A percentile compares a stretch with the other conserved stretches of the same genome.
These are phyloP conservation scores for Achlya hypogyna DNA, from an alignment of 352 stramenopile genomes.

Conservation along the genomic window DNA sequence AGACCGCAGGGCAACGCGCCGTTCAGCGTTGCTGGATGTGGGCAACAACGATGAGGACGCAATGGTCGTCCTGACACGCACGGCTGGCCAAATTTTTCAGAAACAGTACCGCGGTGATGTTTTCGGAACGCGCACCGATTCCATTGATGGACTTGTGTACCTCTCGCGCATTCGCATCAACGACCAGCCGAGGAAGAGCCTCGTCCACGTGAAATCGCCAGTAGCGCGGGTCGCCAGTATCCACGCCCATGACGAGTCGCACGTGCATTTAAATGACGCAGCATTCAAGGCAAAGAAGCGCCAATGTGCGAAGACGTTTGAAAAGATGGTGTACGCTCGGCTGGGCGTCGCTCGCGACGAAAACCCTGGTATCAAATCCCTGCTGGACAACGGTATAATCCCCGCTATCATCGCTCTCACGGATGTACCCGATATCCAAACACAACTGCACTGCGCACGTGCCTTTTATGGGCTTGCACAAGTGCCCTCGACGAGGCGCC, in stretches of 20 bases:
- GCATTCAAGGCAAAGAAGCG: slow-evolving; percentile 29
- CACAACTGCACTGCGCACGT: slow-evolving; percentile 53
- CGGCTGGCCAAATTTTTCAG: neutral
- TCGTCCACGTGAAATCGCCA: neutral
- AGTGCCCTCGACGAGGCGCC: slow-evolving; percentile 32
- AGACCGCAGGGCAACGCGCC: too few species aligned
- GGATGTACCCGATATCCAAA: slow-evolving; percentile 34
- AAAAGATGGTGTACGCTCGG: slow-evolving; percentile 56
- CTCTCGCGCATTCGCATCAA: slow-evolving; percentile 15
- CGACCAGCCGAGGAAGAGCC: slow-evolving; percentile 13
- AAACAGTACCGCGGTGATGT: slow-evolving; percentile 5
- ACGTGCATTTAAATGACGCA: slow-evolving; percentile 1
- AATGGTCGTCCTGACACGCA: neutral
- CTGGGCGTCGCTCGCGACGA: slow-evolving; percentile 22
- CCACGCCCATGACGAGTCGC: neutral
- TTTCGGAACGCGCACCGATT: slow-evolving; percentile 14
- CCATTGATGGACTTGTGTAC: slow-evolving; percentile 8
- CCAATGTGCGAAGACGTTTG: slow-evolving; percentile 63
- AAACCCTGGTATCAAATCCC: slow-evolving; percentile 26
- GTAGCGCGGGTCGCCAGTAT: neutral
- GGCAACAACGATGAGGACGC: neutral
- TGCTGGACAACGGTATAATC: slow-evolving; percentile 62
- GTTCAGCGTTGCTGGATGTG: too few species aligned
- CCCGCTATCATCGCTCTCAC: slow-evolving; percentile 44
- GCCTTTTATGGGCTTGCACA: slow-evolving; percentile 55